Evolutionary conservation across 108 stramenopile species (phyloP).

Genomic region (Cyclotella baltica): DNA sequence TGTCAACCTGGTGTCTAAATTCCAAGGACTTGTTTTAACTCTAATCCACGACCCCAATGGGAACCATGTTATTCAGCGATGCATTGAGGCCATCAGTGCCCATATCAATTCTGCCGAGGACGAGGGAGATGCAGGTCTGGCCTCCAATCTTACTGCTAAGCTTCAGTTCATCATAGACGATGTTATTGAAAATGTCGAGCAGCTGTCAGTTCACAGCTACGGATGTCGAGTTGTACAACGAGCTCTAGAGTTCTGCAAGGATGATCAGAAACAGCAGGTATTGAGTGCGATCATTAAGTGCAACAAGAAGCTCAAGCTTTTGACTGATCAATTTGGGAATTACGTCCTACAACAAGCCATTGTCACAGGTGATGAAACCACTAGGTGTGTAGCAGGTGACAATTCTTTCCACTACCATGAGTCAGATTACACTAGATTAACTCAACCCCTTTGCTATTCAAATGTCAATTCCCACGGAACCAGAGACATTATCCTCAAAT

Average conservation of each 20-base stretch:
- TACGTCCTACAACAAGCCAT: conserved; percentile 16
- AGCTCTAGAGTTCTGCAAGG: conserved; percentile 89
- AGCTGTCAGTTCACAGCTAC: conserved; percentile 91
- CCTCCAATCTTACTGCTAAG: conserved; percentile 62
- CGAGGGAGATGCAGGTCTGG: conserved; percentile 26
- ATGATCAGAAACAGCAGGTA: conserved; percentile 63
- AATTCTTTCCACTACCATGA: too few species aligned
- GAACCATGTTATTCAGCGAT: conserved; percentile 97
- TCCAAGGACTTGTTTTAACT: conserved; percentile 82
- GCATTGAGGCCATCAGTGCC: conserved; percentile 83
- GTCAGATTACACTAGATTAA: too few species aligned
- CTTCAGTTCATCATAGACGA: conserved; percentile 94
- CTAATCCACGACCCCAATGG: conserved; percentile 96
- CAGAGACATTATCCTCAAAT: background rate
- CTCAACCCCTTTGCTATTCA: too few species aligned
- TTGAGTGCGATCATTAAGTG: conserved; percentile 65
- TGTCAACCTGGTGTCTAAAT: conserved; percentile 75
- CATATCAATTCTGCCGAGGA: conserved; percentile 45
- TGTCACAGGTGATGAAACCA: background rate
- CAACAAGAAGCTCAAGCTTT: conserved; percentile 59
- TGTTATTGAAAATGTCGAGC: conserved; percentile 78
- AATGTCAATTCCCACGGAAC: too few species aligned
- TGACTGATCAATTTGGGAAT: conserved; percentile 78
- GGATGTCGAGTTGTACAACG: conserved; percentile 96
- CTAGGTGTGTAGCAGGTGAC: background rate